phyloP scores from a whole-genome alignment of 495 filamentous ascomycete genomes.

The Physcia stellaris region DNA sequence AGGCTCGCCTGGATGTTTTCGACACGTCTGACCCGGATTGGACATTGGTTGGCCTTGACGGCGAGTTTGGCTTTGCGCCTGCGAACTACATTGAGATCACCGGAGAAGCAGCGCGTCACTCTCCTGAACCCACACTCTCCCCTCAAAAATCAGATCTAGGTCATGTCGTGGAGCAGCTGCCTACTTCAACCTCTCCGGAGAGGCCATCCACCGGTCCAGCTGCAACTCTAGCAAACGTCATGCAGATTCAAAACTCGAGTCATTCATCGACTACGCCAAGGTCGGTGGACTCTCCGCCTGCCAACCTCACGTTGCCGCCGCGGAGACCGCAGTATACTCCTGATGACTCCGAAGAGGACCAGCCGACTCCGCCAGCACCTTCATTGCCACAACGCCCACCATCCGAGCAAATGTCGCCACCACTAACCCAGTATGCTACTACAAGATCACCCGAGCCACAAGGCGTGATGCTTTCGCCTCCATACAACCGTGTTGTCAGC shows the following conservation, averaged over 20 bases:
- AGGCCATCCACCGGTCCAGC: constrained; percentile 46
- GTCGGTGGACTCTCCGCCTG: constrained; percentile 28
- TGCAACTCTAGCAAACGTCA: constrained; percentile 56
- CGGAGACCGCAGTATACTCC: constrained; percentile 40
- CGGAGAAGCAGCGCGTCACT: constrained; percentile 10
- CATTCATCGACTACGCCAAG: constrained; percentile 19
- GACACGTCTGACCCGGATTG: constrained; percentile 91
- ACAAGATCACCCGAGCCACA: constrained; percentile 25
- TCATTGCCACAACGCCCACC: constrained; percentile 55
- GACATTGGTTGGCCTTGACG: constrained; percentile 76
- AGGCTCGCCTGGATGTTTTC: constrained; percentile 69
- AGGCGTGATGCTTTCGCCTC: constrained; percentile 42
- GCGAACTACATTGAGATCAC: constrained; percentile 84
- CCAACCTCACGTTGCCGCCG: constrained; percentile 25
- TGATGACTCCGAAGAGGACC: constrained; percentile 47
- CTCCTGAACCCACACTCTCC: constrained; percentile 19
- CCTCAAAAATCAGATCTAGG: constrained; percentile 4
- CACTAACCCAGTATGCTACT: constrained; percentile 37
- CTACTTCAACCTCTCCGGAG: constrained; percentile 16
- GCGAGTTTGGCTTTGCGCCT: constrained; percentile 91
- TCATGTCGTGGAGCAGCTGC: constrained; percentile 9
- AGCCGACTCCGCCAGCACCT: constrained; percentile 46
- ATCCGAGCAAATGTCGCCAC: constrained; percentile 42
- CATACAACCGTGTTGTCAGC: constrained; percentile 39
- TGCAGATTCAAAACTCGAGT: constrained; percentile 39